Conservation (phyloP, 202 grass and related monocot species). For the Brachypodium distachyon region DNA sequence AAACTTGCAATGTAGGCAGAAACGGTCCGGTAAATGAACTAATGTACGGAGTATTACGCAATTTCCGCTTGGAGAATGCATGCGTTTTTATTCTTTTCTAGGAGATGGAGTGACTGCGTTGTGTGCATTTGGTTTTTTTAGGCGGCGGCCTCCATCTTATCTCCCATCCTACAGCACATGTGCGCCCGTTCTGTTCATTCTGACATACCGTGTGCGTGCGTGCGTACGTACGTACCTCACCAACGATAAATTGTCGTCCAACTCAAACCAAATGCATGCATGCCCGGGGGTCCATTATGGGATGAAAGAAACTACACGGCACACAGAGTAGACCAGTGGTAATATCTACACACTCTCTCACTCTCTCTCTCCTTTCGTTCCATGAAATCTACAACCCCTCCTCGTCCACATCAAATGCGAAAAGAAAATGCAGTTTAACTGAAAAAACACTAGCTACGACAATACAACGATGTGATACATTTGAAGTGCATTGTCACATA, state of each 20-base stretch:
- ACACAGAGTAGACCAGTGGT: too few relatives aligned
- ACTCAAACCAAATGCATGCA: neutral
- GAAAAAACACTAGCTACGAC: too few relatives aligned
- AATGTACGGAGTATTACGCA: too few relatives aligned
- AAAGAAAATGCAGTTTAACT: too few relatives aligned
- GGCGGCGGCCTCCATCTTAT: neutral
- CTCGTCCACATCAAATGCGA: too few relatives aligned
- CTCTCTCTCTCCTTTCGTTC: too few relatives aligned
- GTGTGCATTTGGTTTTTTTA: neutral
- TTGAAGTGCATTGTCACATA: neutral
- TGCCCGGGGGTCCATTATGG: neutral
- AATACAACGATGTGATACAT: too few relatives aligned
- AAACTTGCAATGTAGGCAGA: too few relatives aligned
- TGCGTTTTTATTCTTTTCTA: neutral
- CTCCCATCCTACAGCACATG: constrained; percentile 10
- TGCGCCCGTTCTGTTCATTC: neutral
- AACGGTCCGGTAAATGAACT: too few relatives aligned
- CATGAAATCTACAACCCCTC: too few relatives aligned
- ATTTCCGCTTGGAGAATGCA: neutral
- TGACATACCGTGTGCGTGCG: neutral
- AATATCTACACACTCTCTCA: too few relatives aligned
- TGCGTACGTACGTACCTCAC: neutral
- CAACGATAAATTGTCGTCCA: constrained; percentile 3
- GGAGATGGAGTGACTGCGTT: neutral
- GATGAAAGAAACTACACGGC: neutral